phyloP scores from a whole-genome alignment of 2,329 filamentous ascomycete species.

The Rhynchosporium secalis region DNA sequence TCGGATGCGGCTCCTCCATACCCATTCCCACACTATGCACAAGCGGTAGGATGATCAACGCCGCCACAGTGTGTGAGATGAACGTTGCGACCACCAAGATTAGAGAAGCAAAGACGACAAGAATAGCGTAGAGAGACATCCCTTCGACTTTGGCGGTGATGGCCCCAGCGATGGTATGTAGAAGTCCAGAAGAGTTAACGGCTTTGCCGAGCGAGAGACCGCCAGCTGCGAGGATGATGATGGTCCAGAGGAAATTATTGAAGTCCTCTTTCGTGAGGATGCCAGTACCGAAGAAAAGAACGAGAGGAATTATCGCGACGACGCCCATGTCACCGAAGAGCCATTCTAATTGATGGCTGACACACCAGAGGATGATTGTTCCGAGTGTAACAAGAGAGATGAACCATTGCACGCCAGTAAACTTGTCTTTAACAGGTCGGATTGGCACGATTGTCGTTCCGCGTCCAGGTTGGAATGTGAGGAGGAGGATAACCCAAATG shows the following conservation, averaged over 20 bases:
- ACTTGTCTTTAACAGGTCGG: slow-evolving; percentile 82
- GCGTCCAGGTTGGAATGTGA: slow-evolving; percentile 80
- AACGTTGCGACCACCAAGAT: slow-evolving; percentile 95
- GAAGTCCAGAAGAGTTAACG: slow-evolving; percentile 86
- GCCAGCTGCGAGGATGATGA: slow-evolving; percentile 95
- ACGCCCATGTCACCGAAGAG: slow-evolving; percentile 98
- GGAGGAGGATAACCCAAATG: slow-evolving; percentile 84
- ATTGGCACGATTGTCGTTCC: slow-evolving; percentile 91
- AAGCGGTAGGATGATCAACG: slow-evolving; percentile 88
- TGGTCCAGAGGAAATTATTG: slow-evolving; percentile 99
- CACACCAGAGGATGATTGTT: slow-evolving; percentile 91
- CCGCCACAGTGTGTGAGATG: slow-evolving; percentile 95
- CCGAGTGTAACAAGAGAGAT: slow-evolving; percentile 78
- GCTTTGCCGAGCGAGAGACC: slow-evolving; percentile 91
- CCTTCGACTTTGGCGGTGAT: slow-evolving; percentile 75
- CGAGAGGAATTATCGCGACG: slow-evolving; percentile 92
- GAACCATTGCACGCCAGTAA: slow-evolving; percentile 89
- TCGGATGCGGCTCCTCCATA: slow-evolving; percentile 90
- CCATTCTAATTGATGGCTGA: slow-evolving; percentile 81
- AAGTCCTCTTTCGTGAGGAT: slow-evolving; percentile 98
- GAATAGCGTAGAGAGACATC: slow-evolving; percentile 80
- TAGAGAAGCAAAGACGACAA: slow-evolving; percentile 80
- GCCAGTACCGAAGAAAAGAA: slow-evolving; percentile 94
- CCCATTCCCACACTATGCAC: slow-evolving; percentile 80
- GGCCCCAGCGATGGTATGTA: slow-evolving; percentile 79